Evolutionary conservation across 179 eudicot genomes (phyloP).

Genomic region (Patellifolia procumbens): DNA sequence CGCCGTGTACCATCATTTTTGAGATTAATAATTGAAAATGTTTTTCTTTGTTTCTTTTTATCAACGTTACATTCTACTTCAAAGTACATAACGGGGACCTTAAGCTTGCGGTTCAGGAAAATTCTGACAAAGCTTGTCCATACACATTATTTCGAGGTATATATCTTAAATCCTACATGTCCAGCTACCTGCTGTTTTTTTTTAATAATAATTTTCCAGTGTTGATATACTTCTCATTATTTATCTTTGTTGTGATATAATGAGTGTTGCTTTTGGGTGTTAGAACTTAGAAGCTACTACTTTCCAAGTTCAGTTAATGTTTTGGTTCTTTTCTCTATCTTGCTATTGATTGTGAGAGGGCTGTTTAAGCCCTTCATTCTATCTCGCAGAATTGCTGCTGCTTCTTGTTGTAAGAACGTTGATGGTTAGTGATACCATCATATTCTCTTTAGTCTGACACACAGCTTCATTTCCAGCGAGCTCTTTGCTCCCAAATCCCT

Average conservation of each 20-base stretch:
- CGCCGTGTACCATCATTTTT: constrained; percentile 86
- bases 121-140: constrained; percentile 92
- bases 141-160: constrained; percentile 92
- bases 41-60: constrained; percentile 79
- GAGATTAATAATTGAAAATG: constrained; percentile 86
- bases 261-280: background rate
- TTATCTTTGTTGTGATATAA: background rate
- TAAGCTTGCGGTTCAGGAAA: constrained; percentile 85
- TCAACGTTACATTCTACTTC: constrained; percentile 89
- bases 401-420: too few species aligned
- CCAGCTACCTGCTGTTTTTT: background rate
- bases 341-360: too few species aligned
- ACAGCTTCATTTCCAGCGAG: too few species aligned
- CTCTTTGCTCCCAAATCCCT: too few species aligned
- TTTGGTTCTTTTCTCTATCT: too few species aligned
- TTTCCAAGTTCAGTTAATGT: background rate
- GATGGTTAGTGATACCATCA: too few species aligned
- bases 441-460: too few species aligned
- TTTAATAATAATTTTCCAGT: background rate
- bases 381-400: too few species aligned
- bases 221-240: background rate
- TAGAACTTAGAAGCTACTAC: background rate
- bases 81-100: constrained; percentile 89
- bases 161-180: constrained; percentile 35
- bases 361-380: too few species aligned